Percentiles rank a stretch among this genome's conserved stretches.
Evolutionary conservation across 257 asterid species (phyloP).

Genomic region (Coffea canephora): DNA sequence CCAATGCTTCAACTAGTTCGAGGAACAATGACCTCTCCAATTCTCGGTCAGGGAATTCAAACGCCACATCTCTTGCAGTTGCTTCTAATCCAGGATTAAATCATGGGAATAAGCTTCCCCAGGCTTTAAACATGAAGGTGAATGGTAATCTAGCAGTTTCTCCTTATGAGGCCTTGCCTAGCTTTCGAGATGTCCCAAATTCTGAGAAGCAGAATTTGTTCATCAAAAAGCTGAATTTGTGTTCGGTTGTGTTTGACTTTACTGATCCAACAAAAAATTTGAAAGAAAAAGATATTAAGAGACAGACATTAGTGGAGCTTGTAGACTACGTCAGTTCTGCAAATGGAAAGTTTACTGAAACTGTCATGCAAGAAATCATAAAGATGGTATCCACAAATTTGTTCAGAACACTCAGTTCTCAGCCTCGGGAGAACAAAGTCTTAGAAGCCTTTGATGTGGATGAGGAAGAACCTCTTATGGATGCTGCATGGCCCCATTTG

Average conservation of each 20-base stretch:
- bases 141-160: constrained; percentile 51
- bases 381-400: constrained; percentile 71
- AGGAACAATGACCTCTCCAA: constrained; percentile 37
- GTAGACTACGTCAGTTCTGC: constrained; percentile 73
- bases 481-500: constrained; percentile 89
- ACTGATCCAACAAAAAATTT: constrained; percentile 71
- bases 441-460: constrained; percentile 73
- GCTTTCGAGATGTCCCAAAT: constrained; percentile 74
- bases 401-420: constrained; percentile 61
- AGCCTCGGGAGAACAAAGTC: constrained; percentile 65
- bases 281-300: constrained; percentile 82
- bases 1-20: constrained; percentile 43
- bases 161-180: constrained; percentile 69
- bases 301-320: constrained; percentile 82
- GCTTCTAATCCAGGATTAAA: constrained; percentile 33
- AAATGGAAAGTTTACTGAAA: constrained; percentile 66
- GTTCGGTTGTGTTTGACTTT: constrained; percentile 73
- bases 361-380: constrained; percentile 56
- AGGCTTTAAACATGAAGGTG: constrained; percentile 32
- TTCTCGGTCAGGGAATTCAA: constrained; percentile 38
- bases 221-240: constrained; percentile 62
- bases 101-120: constrained; percentile 28
- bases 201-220: constrained; percentile 74
- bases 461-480: constrained; percentile 89
- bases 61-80: constrained; percentile 32